phyloP scores from a whole-genome alignment of 768 basidiomycete genomes.

The Tricholoma matsutake region DNA sequence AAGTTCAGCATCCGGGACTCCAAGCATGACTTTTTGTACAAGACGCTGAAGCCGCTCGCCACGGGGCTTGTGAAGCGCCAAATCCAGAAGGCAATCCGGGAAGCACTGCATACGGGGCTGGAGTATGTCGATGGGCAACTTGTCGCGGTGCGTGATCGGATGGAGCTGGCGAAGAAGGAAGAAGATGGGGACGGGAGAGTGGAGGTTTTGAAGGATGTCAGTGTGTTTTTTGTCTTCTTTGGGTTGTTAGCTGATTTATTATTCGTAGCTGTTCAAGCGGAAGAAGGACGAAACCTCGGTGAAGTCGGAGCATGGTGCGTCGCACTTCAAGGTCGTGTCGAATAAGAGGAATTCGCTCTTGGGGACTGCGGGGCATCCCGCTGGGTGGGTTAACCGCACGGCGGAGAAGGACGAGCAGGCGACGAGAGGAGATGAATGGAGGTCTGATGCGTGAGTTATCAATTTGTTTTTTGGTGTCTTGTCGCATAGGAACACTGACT shows the following conservation, averaged over 20 bases:
- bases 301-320: conserved; percentile 16
- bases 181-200: conserved; percentile 29
- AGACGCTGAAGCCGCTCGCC: conserved; percentile 75
- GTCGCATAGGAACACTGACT: not conserved
- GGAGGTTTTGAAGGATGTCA: conserved; percentile 59
- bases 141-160: conserved; percentile 77
- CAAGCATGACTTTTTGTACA: conserved; percentile 89
- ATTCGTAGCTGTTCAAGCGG: conserved; percentile 51
- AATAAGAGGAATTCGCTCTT: conserved; percentile 71
- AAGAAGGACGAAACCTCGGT: conserved; percentile 43
- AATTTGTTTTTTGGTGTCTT: not conserved
- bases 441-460: conserved; percentile 37
- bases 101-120: conserved; percentile 73
- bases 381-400: conserved; percentile 68
- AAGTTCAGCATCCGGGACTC: conserved; percentile 90
- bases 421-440: conserved; percentile 35
- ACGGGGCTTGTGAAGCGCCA: conserved; percentile 81
- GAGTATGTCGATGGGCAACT: conserved; percentile 90
- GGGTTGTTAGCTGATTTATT: conserved; percentile 2
- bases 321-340: conserved; percentile 71
- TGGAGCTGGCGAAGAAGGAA: conserved; percentile 54
- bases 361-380: conserved; percentile 57
- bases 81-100: conserved; percentile 50
- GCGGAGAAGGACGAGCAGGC: conserved; percentile 37
- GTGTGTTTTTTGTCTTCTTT: conserved; percentile 17